These are phyloP conservation scores for Dactylellina haptotyla DNA, from an alignment of 2,329 filamentous ascomycete species.

Conservation along the genomic window DNA sequence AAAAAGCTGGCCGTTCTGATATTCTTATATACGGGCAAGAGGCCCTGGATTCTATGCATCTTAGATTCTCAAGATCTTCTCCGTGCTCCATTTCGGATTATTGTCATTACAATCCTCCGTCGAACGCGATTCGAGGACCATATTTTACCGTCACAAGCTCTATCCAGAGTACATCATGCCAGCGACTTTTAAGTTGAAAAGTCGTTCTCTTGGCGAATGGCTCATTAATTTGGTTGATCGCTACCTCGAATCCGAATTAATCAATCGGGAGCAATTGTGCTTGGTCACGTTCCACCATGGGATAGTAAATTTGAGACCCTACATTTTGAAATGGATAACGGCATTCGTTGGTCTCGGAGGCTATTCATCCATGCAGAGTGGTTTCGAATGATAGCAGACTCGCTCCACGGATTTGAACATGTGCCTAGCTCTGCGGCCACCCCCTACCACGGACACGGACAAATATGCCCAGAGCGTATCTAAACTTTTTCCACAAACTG, in stretches of 20 bases:
- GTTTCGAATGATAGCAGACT: background rate
- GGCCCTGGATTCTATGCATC: no score
- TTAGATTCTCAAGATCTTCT: no score
- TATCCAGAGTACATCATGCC: background rate
- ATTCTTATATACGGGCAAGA: slow-evolving; percentile 17
- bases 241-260: slow-evolving; percentile 8
- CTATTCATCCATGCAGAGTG: slow-evolving; percentile 1
- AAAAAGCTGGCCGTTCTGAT: background rate
- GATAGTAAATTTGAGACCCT: background rate
- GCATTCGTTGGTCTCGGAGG: background rate
- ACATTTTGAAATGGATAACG: background rate
- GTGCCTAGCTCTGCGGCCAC: background rate
- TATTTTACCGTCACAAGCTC: slow-evolving; percentile 34
- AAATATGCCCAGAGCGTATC: slow-evolving; percentile 2
- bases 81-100: background rate
- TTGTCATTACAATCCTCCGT: slow-evolving; percentile 13
- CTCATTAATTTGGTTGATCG: background rate
- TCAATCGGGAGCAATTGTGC: slow-evolving; percentile 16
- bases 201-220: background rate
- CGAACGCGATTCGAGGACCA: slow-evolving; percentile 38
- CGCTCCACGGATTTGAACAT: background rate
- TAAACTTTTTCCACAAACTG: slow-evolving; percentile 25
- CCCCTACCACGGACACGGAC: slow-evolving; percentile 6
- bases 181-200: slow-evolving; percentile 15
- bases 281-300: background rate